Percentiles rank a stretch among this genome's conserved stretches.
Conservation (phyloP, 306 rosid genomes). For the Gastrolobium villosum region DNA sequence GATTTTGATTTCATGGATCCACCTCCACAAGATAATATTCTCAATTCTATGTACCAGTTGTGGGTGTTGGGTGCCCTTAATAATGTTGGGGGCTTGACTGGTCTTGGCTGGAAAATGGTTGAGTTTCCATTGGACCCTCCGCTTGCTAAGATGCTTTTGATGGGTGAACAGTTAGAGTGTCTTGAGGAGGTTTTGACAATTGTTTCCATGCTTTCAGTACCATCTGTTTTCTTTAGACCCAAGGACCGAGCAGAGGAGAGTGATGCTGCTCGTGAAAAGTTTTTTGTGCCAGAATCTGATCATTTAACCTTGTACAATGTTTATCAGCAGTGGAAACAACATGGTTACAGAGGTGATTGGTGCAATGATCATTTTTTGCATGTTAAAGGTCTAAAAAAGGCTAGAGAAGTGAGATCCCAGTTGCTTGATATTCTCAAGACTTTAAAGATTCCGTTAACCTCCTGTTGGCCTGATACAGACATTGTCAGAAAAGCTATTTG, state of each 20-base stretch:
- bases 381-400: conserved; percentile 92
- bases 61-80: conserved; percentile 99
- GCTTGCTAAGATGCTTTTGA: conserved; percentile 96
- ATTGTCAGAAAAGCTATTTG: conserved; percentile 91
- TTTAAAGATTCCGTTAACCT: conserved; percentile 75
- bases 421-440: conserved; percentile 91
- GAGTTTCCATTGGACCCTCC: conserved; percentile 99
- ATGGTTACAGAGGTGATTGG: conserved; percentile 97
- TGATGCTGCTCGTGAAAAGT: conserved; percentile 95
- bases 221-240: conserved; percentile 96
- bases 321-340: conserved; percentile 98
- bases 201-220: conserved; percentile 98
- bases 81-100: conserved; percentile 92
- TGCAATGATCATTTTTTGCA: conserved; percentile 94
- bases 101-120: conserved; percentile 99
- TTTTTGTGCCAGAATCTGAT: conserved; percentile 93
- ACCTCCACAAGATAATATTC: conserved; percentile 97
- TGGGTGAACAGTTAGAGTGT: conserved; percentile 85
- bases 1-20: conserved; percentile 99
- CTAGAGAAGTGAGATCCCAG: conserved; percentile 97
- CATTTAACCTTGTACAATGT: conserved; percentile 92
- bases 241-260: conserved; percentile 97
- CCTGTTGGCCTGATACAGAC: conserved; percentile 89
- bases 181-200: conserved; percentile 90
- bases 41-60: conserved; percentile 97